A percentile compares a stretch with the other conserved stretches of the same genome.
phyloP scores from a whole-genome alignment of 345 rosid genomes.

The Citrus unshiu region DNA sequence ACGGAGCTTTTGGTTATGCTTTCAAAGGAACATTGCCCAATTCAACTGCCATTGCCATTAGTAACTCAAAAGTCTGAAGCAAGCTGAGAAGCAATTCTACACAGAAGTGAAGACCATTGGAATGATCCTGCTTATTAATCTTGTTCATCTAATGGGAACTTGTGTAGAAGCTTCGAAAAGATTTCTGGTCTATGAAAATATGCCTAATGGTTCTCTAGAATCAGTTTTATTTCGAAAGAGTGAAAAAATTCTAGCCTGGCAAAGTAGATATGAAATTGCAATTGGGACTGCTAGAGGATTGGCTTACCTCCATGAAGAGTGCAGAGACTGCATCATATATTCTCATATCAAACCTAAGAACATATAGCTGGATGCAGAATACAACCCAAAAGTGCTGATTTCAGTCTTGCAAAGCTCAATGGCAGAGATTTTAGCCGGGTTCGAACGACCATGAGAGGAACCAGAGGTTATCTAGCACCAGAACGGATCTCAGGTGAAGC shows the following conservation, averaged over 20 bases:
- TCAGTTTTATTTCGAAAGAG: background rate
- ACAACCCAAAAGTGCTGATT: conserved; percentile 15
- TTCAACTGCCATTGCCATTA: conserved; percentile 15
- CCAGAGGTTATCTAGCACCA: conserved; percentile 10
- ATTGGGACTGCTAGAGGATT: conserved; percentile 17
- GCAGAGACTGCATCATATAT: conserved; percentile 11
- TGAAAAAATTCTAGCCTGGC: conserved; percentile 5
- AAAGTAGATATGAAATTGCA: conserved; percentile 15
- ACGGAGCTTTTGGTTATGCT: conserved; percentile 27
- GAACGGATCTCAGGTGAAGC: conserved; percentile 16
- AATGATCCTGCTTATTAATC: conserved; percentile 17
- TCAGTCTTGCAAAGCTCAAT: conserved; percentile 5
- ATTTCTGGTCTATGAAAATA: conserved; percentile 11
- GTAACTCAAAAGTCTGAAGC: conserved; percentile 13
- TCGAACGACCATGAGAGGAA: conserved; percentile 19
- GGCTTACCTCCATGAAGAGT: conserved; percentile 19
- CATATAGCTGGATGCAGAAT: conserved; percentile 10
- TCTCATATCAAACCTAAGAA: conserved; percentile 16
- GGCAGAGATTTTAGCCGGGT: conserved; percentile 15
- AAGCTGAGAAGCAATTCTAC: conserved; percentile 26
- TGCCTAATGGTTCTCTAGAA: conserved; percentile 24
- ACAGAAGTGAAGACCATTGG: conserved; percentile 17
- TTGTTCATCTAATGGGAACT: conserved; percentile 15
- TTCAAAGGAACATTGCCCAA: conserved; percentile 17
- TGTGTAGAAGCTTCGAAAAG: conserved; percentile 6